These are phyloP conservation scores for Sclerotinia borealis DNA, from an alignment of 2,329 filamentous ascomycete genomes.

Conservation along the genomic window DNA sequence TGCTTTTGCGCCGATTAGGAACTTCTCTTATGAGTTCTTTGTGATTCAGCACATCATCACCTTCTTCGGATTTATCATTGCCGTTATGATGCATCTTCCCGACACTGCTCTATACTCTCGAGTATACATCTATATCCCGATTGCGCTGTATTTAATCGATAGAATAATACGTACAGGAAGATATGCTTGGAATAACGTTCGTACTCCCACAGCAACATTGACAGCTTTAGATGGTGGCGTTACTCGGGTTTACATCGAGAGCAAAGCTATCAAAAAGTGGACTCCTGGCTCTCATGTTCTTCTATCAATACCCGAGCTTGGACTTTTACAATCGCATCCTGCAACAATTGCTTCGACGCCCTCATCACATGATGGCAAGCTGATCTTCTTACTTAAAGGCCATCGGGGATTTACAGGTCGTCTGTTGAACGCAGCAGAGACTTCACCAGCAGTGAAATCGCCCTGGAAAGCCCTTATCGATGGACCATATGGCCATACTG, in stretches of 20 bases:
- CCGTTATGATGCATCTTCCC: conserved; percentile 33
- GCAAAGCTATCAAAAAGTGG: conserved; percentile 34
- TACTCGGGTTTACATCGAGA: conserved; percentile 34
- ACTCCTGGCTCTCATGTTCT: conserved; percentile 51
- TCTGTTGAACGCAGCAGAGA: conserved; percentile 41
- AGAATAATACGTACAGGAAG: conserved; percentile 26
- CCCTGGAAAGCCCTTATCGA: conserved; percentile 41
- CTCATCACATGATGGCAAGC: conserved; percentile 48
- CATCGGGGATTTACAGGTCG: conserved; percentile 53
- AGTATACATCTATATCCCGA: conserved; percentile 28
- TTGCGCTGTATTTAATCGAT: conserved; percentile 24
- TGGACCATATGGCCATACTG: conserved; percentile 48
- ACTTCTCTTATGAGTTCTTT: conserved; percentile 63
- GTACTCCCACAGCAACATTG: conserved; percentile 25
- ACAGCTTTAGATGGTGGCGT: conserved; percentile 33
- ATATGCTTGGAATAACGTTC: conserved; percentile 32
- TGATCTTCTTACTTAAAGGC: conserved; percentile 52
- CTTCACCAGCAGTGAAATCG: conserved; percentile 14
- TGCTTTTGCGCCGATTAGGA: conserved; percentile 57
- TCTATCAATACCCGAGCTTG: conserved; percentile 51
- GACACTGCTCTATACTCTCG: conserved; percentile 30
- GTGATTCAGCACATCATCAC: conserved; percentile 61
- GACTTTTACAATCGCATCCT: conserved; percentile 50
- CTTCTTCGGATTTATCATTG: conserved; percentile 35
- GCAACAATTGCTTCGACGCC: conserved; percentile 53